phyloP scores from a whole-genome alignment of 371 early-diverging fungal species.

The Batrachochytrium dendrobatidis region DNA sequence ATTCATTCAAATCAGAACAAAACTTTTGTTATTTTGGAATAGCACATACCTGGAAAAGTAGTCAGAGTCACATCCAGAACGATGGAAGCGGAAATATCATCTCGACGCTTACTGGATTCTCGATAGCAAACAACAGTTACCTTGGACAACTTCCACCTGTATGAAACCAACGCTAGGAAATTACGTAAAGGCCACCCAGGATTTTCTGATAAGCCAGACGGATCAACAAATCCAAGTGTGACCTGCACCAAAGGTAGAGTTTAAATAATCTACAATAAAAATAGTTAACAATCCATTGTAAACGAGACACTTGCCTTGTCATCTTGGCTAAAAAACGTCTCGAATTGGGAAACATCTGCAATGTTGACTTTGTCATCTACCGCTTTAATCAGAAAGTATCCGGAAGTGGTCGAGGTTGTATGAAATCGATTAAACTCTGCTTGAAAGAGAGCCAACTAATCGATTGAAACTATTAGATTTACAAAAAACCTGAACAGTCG shows the following conservation, averaged over 20 bases:
- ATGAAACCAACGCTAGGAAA: constrained; percentile 3
- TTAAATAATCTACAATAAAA: neutral
- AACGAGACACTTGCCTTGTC: constrained; percentile 20
- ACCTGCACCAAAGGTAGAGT: too few species aligned
- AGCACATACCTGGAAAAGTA: constrained; percentile 10
- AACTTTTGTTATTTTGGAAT: too few species aligned
- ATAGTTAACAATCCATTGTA: neutral
- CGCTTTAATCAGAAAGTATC: constrained; percentile 35
- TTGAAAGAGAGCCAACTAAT: neutral
- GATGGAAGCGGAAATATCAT: constrained; percentile 22
- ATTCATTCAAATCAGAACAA: too few species aligned
- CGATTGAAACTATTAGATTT: too few species aligned
- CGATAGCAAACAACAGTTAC: constrained; percentile 70
- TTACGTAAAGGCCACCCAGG: constrained; percentile 93
- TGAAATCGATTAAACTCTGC: neutral
- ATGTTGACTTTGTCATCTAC: constrained; percentile 17
- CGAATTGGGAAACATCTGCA: constrained; percentile 42
- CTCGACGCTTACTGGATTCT: constrained; percentile 38
- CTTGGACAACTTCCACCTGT: constrained; percentile 15
- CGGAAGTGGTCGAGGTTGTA: neutral
- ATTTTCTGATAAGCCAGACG: constrained; percentile 52
- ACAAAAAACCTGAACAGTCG: too few species aligned
- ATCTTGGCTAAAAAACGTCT: constrained; percentile 31
- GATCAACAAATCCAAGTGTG: constrained; percentile 74
- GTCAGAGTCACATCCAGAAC: constrained; percentile 16